These are phyloP conservation scores for Rugonectria rugulosa DNA, from an alignment of 2,329 filamentous ascomycete genomes.

Conservation along the genomic window DNA sequence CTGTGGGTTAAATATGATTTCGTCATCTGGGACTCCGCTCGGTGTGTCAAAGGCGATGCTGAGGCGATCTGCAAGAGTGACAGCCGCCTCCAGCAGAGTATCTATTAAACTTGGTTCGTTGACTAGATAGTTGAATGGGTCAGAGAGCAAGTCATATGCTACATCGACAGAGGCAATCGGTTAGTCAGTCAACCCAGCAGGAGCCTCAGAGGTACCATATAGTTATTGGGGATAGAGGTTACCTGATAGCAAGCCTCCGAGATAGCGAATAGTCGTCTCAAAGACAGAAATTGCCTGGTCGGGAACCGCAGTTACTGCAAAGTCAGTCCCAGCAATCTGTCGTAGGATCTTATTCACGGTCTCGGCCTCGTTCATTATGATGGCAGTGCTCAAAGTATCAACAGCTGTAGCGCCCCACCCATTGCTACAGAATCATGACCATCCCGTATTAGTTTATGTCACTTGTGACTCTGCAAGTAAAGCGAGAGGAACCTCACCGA, in stretches of 20 bases:
- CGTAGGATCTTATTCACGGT: slow-evolving; percentile 27
- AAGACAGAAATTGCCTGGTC: slow-evolving; percentile 25
- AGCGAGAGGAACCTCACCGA: slow-evolving; percentile 3
- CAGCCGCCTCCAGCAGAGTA: slow-evolving; percentile 1
- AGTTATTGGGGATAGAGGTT: background rate
- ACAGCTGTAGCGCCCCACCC: slow-evolving; percentile 33
- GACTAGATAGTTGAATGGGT: slow-evolving; percentile 19
- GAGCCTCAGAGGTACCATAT: background rate
- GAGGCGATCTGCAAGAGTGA: slow-evolving; percentile 20
- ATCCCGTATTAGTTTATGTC: background rate
- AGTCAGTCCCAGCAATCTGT: slow-evolving; percentile 27
- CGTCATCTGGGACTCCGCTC: slow-evolving; percentile 29
- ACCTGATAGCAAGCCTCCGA: slow-evolving; percentile 29
- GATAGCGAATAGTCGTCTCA: slow-evolving; percentile 30
- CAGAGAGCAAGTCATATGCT: slow-evolving; percentile 28
- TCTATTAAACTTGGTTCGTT: slow-evolving; percentile 1
- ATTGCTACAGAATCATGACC: slow-evolving; percentile 23
- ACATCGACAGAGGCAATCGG: rapidly evolving
- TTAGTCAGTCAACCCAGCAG: background rate
- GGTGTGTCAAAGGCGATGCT: slow-evolving; percentile 32
- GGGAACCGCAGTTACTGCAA: slow-evolving; percentile 12
- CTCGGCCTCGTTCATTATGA: slow-evolving; percentile 26
- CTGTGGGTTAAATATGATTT: slow-evolving; percentile 26
- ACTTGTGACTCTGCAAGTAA: background rate
- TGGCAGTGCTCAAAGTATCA: slow-evolving; percentile 30